These are phyloP conservation scores for Saccharomycopsis fermentans DNA, from an alignment of 805 yeast species.

Conservation along the genomic window DNA sequence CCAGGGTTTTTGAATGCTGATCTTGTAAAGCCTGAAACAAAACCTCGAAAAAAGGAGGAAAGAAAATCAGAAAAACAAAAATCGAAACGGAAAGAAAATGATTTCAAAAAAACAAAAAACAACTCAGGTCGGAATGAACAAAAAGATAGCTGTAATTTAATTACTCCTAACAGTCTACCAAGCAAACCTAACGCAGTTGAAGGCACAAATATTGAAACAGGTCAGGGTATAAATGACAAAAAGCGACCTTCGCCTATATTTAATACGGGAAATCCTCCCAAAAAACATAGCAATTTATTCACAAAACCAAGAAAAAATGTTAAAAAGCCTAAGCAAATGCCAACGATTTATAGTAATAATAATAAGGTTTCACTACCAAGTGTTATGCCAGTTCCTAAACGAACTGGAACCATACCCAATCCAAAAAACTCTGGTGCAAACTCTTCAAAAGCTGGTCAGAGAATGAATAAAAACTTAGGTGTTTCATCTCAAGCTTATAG, in stretches of 20 bases:
- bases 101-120: neutral
- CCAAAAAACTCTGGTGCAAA: neutral
- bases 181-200: neutral
- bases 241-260: neutral
- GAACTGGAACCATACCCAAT: constrained; percentile 2
- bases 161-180: neutral
- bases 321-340: constrained; percentile 1
- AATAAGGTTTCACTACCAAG: neutral
- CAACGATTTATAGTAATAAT: constrained; percentile 6
- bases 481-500: neutral
- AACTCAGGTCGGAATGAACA: neutral
- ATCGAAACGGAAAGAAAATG: neutral
- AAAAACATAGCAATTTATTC: neutral
- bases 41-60: neutral
- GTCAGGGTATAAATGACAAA: neutral
- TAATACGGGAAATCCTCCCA: neutral
- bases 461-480: neutral
- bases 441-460: neutral
- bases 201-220: no score
- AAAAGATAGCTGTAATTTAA: neutral
- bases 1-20: constrained; percentile 13
- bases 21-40: neutral
- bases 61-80: neutral
- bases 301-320: neutral
- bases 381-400: neutral